Percentiles rank a stretch among this genome's conserved stretches.
These are phyloP conservation scores for Candida odintsovae DNA, from an alignment of 805 yeast species.

Conservation along the genomic window DNA sequence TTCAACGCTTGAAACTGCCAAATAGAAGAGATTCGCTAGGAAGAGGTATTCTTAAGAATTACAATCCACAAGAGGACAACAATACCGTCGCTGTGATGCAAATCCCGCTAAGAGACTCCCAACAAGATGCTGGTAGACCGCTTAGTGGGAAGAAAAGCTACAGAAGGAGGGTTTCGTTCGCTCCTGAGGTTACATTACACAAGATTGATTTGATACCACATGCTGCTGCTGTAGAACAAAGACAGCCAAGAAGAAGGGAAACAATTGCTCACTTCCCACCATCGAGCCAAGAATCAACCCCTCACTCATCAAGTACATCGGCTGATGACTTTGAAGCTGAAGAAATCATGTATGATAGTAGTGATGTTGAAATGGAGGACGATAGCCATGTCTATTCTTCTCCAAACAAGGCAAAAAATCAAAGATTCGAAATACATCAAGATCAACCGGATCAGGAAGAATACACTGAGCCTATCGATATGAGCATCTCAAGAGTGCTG, in stretches of 20 bases:
- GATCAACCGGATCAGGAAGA: constrained; percentile 12
- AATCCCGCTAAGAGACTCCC: constrained; percentile 13
- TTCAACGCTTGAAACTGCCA: constrained; percentile 1
- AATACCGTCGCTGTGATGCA: constrained; percentile 13
- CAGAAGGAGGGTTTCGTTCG: constrained; percentile 25
- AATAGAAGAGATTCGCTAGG: constrained; percentile 22
- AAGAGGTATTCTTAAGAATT: constrained; percentile 20
- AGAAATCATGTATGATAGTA: constrained; percentile 20
- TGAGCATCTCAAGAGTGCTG: constrained; percentile 13
- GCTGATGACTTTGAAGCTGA: constrained; percentile 11
- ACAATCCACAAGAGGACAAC: constrained; percentile 9
- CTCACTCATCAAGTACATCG: constrained; percentile 3
- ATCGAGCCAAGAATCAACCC: constrained; percentile 1
- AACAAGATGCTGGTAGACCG: constrained; percentile 1
- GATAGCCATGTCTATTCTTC: constrained; percentile 20
- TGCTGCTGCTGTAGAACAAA: constrained; percentile 9
- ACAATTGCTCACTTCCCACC: constrained; percentile 22
- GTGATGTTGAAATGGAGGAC: constrained; percentile 24
- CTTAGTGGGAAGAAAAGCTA: constrained; percentile 13
- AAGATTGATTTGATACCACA: constrained; percentile 20
- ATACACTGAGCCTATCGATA: constrained; percentile 14
- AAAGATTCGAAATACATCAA: constrained; percentile 16
- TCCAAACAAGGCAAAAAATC: constrained; percentile 8
- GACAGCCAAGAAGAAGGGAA: constrained; percentile 22
- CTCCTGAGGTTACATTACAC: constrained; percentile 26